These are phyloP conservation scores for Orbilia quercus DNA, from an alignment of 2,329 filamentous ascomycete species.

Conservation along the genomic window DNA sequence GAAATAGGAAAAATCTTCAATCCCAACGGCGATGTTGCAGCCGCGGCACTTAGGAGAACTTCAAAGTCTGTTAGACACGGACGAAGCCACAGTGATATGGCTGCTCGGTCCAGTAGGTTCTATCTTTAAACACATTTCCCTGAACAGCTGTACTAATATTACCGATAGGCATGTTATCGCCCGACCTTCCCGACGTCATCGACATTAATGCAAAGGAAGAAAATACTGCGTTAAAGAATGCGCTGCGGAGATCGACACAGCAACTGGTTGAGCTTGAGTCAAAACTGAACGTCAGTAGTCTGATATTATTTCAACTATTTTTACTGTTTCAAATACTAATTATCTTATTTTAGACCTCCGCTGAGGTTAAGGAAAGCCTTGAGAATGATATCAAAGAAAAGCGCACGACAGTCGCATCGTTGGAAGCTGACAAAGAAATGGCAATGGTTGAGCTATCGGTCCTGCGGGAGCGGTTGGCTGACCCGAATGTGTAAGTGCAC, in stretches of 20 bases:
- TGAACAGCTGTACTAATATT: conserved; percentile 19
- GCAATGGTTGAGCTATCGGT: conserved; percentile 53
- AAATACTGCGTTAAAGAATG: conserved; percentile 69
- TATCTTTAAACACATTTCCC: not conserved
- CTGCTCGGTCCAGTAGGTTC: conserved; percentile 60
- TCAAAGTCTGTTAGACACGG: conserved; percentile 95
- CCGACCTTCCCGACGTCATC: conserved; percentile 36
- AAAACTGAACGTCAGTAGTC: conserved; percentile 65
- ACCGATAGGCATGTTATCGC: conserved; percentile 36
- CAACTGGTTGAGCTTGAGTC: conserved; percentile 81
- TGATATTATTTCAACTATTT: conserved; percentile 6
- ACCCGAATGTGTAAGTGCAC: conserved; percentile 59
- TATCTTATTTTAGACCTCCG: conserved; percentile 64
- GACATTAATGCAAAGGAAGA: conserved; percentile 64
- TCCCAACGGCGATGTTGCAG: conserved; percentile 75
- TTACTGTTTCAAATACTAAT: conserved; percentile 32
- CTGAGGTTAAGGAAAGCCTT: conserved; percentile 68
- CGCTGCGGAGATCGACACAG: conserved; percentile 83
- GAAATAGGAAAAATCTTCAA: conserved; percentile 91
- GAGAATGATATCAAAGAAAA: conserved; percentile 91
- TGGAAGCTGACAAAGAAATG: conserved; percentile 58
- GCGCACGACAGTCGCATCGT: conserved; percentile 79
- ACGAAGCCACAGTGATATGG: conserved; percentile 68
- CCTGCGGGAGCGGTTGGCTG: conserved; percentile 56
- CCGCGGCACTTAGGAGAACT: conserved; percentile 85